A percentile compares a stretch with the other conserved stretches of the same genome.
phyloP scores from a whole-genome alignment of 148 eudicot species.

The Rhododendron ferrugineum region DNA sequence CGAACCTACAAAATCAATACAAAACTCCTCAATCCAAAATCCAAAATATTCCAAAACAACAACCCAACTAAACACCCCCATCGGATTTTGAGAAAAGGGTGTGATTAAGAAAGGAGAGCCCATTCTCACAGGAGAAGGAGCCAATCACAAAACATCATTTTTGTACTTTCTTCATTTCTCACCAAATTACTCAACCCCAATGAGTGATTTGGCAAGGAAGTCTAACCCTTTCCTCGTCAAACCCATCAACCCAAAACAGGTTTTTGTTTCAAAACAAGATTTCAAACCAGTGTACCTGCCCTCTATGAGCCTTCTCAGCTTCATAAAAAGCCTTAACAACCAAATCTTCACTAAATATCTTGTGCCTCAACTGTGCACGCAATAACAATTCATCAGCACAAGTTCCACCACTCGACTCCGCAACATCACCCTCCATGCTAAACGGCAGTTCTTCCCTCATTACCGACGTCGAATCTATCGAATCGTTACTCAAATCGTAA shows the following conservation, averaged over 20 bases:
- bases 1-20: constrained; percentile 49
- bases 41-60: not conserved
- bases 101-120: not conserved
- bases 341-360: constrained; percentile 57
- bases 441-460: constrained; percentile 58
- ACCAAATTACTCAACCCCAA: not conserved
- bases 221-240: not conserved
- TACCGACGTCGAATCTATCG: constrained; percentile 18
- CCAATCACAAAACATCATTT: too few species aligned
- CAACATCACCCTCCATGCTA: constrained; percentile 58
- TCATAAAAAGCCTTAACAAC: constrained; percentile 81
- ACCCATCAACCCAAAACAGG: not conserved
- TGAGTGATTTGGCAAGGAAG: not conserved
- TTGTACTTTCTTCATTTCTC: not conserved
- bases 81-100: not conserved
- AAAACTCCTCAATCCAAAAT: constrained; percentile 7
- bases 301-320: constrained; percentile 95
- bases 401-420: constrained; percentile 16
- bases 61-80: not conserved
- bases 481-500: constrained; percentile 30
- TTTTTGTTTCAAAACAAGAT: not conserved
- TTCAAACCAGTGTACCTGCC: constrained; percentile 52
- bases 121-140: not conserved
- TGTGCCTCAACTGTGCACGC: constrained; percentile 62
- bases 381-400: constrained; percentile 54